Evolutionary conservation across 805 yeast genomes (phyloP).

Genomic region (Ogataea ganodermae): DNA sequence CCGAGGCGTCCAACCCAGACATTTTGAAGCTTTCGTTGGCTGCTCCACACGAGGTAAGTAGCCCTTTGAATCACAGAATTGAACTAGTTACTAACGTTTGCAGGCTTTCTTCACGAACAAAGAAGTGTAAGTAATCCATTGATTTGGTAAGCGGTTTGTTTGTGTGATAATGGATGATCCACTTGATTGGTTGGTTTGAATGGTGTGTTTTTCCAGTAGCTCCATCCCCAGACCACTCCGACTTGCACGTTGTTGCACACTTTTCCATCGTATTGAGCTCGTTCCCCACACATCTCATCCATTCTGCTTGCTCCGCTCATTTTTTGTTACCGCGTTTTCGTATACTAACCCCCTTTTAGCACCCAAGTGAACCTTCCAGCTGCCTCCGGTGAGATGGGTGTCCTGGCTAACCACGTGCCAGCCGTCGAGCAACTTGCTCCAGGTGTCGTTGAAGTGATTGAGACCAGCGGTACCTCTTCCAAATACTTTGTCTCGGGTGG

Average conservation of each 20-base stretch:
- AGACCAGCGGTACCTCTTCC: constrained; percentile 66
- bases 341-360: constrained; percentile 32
- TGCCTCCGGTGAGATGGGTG: constrained; percentile 93
- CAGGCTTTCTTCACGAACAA: constrained; percentile 36
- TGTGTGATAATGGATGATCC: not conserved
- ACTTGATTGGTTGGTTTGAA: too few species aligned
- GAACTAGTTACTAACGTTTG: not conserved
- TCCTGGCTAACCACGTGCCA: constrained; percentile 97
- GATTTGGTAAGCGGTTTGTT: not conserved
- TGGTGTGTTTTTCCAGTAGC: too few species aligned
- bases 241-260: too few species aligned
- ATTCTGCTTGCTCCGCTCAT: too few species aligned
- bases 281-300: too few species aligned
- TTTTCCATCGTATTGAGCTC: too few species aligned
- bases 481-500: constrained; percentile 95
- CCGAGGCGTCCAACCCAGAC: constrained; percentile 68
- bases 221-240: too few species aligned
- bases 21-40: constrained; percentile 86
- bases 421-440: constrained; percentile 94
- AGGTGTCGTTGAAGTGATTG: constrained; percentile 91
- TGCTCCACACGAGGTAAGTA: constrained; percentile 74
- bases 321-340: too few species aligned
- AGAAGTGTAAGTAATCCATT: constrained; percentile 32
- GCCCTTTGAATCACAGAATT: constrained; percentile 5
- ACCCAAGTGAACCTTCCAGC: constrained; percentile 94